These are phyloP conservation scores for Lasiodiplodia hormozganensis DNA, from an alignment of 2,329 filamentous ascomycete genomes.

Conservation along the genomic window DNA sequence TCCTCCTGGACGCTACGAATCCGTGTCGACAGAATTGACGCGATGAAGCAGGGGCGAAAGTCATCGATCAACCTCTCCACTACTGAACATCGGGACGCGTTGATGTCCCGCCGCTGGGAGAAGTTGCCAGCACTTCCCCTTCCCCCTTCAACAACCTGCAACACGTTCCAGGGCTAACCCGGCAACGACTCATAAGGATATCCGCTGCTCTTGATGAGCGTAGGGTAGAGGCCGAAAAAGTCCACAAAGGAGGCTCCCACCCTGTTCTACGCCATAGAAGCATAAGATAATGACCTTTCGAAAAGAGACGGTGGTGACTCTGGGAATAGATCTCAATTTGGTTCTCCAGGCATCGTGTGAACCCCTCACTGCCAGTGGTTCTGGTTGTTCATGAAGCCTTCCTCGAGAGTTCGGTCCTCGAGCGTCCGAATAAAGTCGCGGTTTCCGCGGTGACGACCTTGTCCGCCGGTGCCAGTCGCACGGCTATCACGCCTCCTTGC, in stretches of 20 bases:
- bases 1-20: background rate
- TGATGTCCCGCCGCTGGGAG: background rate
- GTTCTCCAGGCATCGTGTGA: background rate
- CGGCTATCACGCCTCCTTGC: conserved; percentile 79
- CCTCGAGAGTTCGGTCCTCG: conserved; percentile 92
- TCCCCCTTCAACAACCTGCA: background rate
- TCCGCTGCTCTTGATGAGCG: background rate
- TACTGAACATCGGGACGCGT: conserved; percentile 4
- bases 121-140: background rate
- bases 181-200: background rate
- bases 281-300: conserved; percentile 21
- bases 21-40: background rate
- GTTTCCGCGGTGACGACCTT: conserved; percentile 63
- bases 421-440: conserved; percentile 93
- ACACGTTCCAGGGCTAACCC: background rate
- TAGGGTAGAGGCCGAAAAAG: conserved; percentile 11
- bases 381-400: conserved; percentile 77
- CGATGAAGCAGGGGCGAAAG: background rate
- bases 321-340: conserved; percentile 10
- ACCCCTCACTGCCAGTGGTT: conserved; percentile 70
- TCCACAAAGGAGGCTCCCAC: conserved; percentile 18
- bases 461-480: conserved; percentile 61
- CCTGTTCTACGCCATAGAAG: conserved; percentile 10
- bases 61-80: background rate
- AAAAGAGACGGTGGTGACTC: conserved; percentile 14